phyloP scores from a whole-genome alignment of 768 basidiomycete genomes.

The Trametes maxima region DNA sequence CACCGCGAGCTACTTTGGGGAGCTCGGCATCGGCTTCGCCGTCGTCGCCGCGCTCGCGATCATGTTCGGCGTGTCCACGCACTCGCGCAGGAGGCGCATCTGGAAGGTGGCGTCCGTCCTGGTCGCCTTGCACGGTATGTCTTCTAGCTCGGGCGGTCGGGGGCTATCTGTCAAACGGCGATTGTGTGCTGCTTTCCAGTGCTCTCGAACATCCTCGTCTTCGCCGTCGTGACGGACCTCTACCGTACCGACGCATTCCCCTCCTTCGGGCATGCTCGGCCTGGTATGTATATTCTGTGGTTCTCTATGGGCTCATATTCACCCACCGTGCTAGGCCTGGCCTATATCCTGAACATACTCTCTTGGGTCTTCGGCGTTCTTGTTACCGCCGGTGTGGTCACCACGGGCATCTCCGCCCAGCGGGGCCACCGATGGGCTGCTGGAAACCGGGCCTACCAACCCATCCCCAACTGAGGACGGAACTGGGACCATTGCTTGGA shows the following conservation, averaged over 20 bases:
- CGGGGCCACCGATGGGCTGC: conserved; percentile 74
- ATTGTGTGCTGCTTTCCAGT: conserved; percentile 38
- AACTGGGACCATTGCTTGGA: not conserved
- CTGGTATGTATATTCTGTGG: conserved; percentile 47
- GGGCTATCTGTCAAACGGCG: not conserved
- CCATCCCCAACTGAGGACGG: conserved; percentile 29
- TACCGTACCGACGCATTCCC: conserved; percentile 50
- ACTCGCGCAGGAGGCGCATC: conserved; percentile 71
- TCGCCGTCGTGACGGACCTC: conserved; percentile 63
- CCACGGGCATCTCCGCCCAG: conserved; percentile 64
- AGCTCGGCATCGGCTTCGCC: conserved; percentile 66
- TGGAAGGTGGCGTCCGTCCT: conserved; percentile 76
- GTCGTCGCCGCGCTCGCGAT: conserved; percentile 58
- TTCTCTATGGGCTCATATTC: too few species aligned
- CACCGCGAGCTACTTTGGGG: conserved; percentile 67
- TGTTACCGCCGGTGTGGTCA: conserved; percentile 53
- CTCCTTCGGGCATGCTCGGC: conserved; percentile 57
- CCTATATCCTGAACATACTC: conserved; percentile 58
- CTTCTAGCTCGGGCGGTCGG: not conserved
- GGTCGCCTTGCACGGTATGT: conserved; percentile 60
- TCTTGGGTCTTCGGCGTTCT: conserved; percentile 64
- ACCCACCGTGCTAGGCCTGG: conserved; percentile 47
- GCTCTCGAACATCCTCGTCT: conserved; percentile 61
- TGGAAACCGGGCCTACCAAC: conserved; percentile 66
- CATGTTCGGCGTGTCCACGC: conserved; percentile 70